phyloP scores from a whole-genome alignment of 148 eudicot species.

The Vaccinium macrocarpon region DNA sequence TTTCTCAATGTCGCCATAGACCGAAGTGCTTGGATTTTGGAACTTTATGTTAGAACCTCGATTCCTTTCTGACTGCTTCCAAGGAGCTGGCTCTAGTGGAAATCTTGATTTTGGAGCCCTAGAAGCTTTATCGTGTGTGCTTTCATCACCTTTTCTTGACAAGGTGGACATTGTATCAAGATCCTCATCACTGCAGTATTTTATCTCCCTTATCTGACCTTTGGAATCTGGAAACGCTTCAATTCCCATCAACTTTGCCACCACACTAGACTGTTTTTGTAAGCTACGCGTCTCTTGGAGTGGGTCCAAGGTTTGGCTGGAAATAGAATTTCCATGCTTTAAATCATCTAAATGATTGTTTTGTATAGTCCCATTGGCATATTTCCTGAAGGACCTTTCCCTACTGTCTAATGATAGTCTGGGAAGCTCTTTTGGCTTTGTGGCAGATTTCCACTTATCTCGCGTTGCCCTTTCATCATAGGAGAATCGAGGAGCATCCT shows the following conservation, averaged over 20 bases:
- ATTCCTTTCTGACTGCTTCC: slow-evolving; percentile 40
- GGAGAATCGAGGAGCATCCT: slow-evolving; percentile 55
- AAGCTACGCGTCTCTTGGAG: slow-evolving; percentile 49
- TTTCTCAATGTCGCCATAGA: slow-evolving; percentile 73
- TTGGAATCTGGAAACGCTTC: slow-evolving; percentile 48
- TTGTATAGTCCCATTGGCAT: slow-evolving; percentile 26
- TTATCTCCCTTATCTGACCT: slow-evolving; percentile 21
- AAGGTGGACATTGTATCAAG: slow-evolving; percentile 35
- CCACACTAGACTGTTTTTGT: slow-evolving; percentile 50
- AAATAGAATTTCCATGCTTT: slow-evolving; percentile 16
- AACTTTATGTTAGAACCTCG: slow-evolving; percentile 24
- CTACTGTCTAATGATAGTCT: slow-evolving; percentile 80
- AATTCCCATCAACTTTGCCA: slow-evolving; percentile 87
- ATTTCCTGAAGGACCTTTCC: slow-evolving; percentile 35
- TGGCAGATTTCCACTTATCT: slow-evolving; percentile 27
- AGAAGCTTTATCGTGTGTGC: slow-evolving; percentile 28
- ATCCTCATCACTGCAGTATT: slow-evolving; percentile 26
- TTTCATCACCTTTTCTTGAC: slow-evolving; percentile 34
- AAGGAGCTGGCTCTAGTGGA: slow-evolving; percentile 46
- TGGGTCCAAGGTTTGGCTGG: slow-evolving; percentile 16
- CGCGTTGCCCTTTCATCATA: slow-evolving; percentile 61
- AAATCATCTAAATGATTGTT: slow-evolving; percentile 25
- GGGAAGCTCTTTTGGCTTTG: slow-evolving; percentile 63
- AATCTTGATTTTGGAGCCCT: slow-evolving; percentile 33
- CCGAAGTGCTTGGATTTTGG: slow-evolving; percentile 36